phyloP scores from a whole-genome alignment of 805 yeast species.

The Ogataea kodamae region DNA sequence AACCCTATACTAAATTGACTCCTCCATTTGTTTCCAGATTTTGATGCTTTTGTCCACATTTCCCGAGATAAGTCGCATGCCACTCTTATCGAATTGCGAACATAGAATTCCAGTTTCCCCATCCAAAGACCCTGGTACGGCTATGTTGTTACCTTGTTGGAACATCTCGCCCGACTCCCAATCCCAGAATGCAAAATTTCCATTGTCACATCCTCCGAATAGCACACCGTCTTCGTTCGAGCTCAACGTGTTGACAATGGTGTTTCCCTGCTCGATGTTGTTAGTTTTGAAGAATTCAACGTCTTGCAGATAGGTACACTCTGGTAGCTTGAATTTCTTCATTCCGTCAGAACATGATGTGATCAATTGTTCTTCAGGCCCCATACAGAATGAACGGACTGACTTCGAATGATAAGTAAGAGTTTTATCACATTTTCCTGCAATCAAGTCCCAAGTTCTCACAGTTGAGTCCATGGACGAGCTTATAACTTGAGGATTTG shows the following conservation, averaged over 20 bases:
- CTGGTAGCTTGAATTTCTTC: conserved; percentile 80
- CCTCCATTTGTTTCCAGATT: conserved; percentile 58
- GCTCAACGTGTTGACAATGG: conserved; percentile 65
- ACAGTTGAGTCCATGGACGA: conserved; percentile 84
- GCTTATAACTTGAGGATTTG: conserved; percentile 83
- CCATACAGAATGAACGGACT: conserved; percentile 67
- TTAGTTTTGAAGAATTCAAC: conserved; percentile 47
- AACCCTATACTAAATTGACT: conserved; percentile 10
- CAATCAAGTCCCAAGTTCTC: conserved; percentile 84
- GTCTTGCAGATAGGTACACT: conserved; percentile 56
- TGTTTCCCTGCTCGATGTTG: conserved; percentile 30
- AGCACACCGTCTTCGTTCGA: conserved; percentile 59
- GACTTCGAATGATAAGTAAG: conserved; percentile 84
- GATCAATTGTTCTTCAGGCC: conserved; percentile 72
- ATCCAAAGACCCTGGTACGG: conserved; percentile 67
- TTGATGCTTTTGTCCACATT: conserved; percentile 87
- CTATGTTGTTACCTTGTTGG: conserved; percentile 51
- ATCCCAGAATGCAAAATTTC: conserved; percentile 72
- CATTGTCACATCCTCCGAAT: conserved; percentile 84
- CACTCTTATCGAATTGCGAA: conserved; percentile 74
- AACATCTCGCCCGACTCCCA: conserved; percentile 65
- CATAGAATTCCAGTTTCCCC: conserved; percentile 68
- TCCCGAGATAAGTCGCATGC: conserved; percentile 77
- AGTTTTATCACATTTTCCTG: conserved; percentile 66
- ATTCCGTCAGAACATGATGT: conserved; percentile 80